Conservation (phyloP, 1,139 yeast genomes). For the Magnusiomyces sp. region DNA sequence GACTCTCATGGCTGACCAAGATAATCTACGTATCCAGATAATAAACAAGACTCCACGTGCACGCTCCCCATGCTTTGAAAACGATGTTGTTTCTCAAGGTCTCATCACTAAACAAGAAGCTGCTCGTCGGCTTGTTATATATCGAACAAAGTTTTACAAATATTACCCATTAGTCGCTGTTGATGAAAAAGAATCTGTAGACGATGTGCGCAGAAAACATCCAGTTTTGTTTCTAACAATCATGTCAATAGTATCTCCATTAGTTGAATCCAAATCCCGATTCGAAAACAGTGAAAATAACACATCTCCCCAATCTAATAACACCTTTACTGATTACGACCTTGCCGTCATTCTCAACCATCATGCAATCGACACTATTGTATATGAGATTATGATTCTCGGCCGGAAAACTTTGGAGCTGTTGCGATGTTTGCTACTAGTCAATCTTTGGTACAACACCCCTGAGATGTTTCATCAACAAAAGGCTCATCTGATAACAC, state of each 20-base stretch:
- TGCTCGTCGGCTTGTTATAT: constrained; percentile 24
- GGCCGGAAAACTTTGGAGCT: constrained; percentile 71
- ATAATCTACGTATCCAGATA: constrained; percentile 21
- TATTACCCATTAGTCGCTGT: constrained; percentile 49
- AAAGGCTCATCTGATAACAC: constrained; percentile 61
- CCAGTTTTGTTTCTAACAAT: constrained; percentile 60
- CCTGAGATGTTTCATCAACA: constrained; percentile 77
- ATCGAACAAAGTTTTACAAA: constrained; percentile 24
- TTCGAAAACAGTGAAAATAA: no score
- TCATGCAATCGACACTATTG: constrained; percentile 35
- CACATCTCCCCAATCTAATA: neutral
- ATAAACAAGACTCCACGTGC: constrained; percentile 18
- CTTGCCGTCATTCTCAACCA: constrained; percentile 8
- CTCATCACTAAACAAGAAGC: constrained; percentile 29
- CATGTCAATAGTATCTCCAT: constrained; percentile 54
- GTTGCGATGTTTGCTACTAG: constrained; percentile 50
- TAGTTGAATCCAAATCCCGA: no score
- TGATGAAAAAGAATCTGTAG: constrained; percentile 38
- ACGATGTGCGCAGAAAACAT: constrained; percentile 40
- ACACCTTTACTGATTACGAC: neutral
- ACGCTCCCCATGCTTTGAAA: constrained; percentile 22
- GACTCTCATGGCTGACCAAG: constrained; percentile 25
- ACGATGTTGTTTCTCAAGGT: constrained; percentile 29
- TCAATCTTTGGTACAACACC: constrained; percentile 73
- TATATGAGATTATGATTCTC: constrained; percentile 54